Evolutionary conservation across 2,329 filamentous ascomycete genomes (phyloP).

Genomic region (Talaromyces verruculosus): DNA sequence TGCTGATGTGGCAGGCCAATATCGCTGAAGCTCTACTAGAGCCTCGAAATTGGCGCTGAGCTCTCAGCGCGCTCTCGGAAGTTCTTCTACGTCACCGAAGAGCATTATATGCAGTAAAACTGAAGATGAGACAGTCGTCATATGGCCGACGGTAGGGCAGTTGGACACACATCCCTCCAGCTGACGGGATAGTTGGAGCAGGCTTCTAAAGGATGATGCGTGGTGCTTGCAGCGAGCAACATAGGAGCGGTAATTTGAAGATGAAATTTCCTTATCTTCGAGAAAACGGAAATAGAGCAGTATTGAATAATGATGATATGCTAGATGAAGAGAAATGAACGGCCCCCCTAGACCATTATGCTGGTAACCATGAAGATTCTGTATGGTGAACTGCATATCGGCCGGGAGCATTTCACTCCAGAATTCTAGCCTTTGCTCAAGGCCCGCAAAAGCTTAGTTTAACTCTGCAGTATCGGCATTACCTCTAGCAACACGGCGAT

Average conservation of each 20-base stretch:
- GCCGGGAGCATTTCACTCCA: neutral
- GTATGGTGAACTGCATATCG: neutral
- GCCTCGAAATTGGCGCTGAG: constrained; percentile 6
- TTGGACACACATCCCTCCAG: neutral
- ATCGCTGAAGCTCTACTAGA: neutral
- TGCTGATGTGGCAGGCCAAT: neutral
- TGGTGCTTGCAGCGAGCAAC: neutral
- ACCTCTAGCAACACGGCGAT: neutral
- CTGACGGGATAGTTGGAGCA: neutral
- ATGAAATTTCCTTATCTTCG: neutral
- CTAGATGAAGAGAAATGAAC: constrained; percentile 4
- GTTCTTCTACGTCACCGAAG: neutral
- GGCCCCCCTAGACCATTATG: constrained; percentile 1
- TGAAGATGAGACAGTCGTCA: neutral
- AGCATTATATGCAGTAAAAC: neutral
- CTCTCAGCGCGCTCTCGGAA: neutral
- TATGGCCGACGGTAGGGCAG: neutral
- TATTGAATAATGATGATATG: constrained; percentile 2
- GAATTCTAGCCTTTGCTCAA: neutral
- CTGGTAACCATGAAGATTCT: neutral
- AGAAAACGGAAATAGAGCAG: constrained; percentile 5
- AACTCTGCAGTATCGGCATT: neutral
- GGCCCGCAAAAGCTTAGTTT: neutral
- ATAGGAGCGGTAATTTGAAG: neutral
- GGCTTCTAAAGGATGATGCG: constrained; percentile 2